A percentile compares a stretch with the other conserved stretches of the same genome.
Conservation (phyloP, 106 monocot species). For the Allium sativum region DNA sequence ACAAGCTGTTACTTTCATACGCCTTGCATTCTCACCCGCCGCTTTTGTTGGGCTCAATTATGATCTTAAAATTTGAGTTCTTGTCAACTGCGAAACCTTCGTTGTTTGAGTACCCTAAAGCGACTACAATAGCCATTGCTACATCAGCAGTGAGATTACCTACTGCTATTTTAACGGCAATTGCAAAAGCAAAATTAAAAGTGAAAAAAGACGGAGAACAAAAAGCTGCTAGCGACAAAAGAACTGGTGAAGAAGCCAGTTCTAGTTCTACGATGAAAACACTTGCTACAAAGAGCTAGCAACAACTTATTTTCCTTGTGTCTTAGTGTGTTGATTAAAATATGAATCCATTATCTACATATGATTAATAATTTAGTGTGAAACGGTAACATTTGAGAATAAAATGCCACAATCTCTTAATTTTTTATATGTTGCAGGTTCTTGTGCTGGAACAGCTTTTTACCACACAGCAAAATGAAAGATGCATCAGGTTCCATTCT, state of each 20-base stretch:
- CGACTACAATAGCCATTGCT: constrained; percentile 55
- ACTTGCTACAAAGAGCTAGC: no score
- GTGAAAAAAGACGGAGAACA: constrained; percentile 91
- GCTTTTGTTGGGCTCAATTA: constrained; percentile 93
- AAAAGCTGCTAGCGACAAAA: constrained; percentile 35
- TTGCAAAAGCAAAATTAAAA: constrained; percentile 80
- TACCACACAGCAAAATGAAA: no score
- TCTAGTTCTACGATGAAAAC: no score
- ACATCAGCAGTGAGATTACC: constrained; percentile 68
- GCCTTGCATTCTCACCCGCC: constrained; percentile 88
- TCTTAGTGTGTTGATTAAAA: no score
- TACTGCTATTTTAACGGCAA: constrained; percentile 80
- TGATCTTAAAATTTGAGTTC: constrained; percentile 94
- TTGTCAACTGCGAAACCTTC: constrained; percentile 88
- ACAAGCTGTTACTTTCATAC: constrained; percentile 85
- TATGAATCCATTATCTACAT: no score
- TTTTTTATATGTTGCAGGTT: no score
- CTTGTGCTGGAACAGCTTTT: no score
- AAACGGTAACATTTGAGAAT: no score
- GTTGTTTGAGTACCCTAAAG: constrained; percentile 83
- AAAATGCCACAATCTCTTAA: no score
- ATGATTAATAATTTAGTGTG: no score
- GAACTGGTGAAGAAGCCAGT: constrained; percentile 26
- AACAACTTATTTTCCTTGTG: no score
- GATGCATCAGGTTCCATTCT: no score